These are phyloP conservation scores for Closterium sp. DNA, from an alignment of 139 green algal species.

Conservation along the genomic window DNA sequence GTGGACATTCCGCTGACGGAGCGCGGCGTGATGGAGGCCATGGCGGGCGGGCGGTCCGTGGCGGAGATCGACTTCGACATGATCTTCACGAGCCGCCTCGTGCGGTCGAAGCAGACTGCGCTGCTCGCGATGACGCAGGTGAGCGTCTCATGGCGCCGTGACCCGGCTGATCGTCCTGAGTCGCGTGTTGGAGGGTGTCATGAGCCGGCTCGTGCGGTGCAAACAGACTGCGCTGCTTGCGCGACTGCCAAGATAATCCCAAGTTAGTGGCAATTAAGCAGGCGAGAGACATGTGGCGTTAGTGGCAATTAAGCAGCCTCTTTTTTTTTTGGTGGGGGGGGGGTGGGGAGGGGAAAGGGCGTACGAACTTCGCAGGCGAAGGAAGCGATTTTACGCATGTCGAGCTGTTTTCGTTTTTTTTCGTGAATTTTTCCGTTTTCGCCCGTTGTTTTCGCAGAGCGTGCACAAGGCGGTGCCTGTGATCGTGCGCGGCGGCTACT, in stretches of 20 bases:
- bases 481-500: slow-evolving; percentile 45
- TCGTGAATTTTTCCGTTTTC: not conserved
- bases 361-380: too few relatives aligned
- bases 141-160: not conserved
- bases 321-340: too few relatives aligned
- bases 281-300: too few relatives aligned
- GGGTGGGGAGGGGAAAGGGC: too few relatives aligned
- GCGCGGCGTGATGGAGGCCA: slow-evolving; percentile 47
- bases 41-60: slow-evolving; percentile 36
- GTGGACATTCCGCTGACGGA: slow-evolving; percentile 52
- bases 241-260: too few relatives aligned
- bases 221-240: too few relatives aligned
- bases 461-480: slow-evolving; percentile 36
- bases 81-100: slow-evolving; percentile 46
- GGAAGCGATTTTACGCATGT: not conserved
- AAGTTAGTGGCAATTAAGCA: too few relatives aligned
- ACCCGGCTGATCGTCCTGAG: too few relatives aligned
- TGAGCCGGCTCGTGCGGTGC: too few relatives aligned
- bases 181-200: too few relatives aligned
- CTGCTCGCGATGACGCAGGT: slow-evolving; percentile 51
- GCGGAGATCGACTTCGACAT: slow-evolving; percentile 45
- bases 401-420: not conserved
- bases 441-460: slow-evolving; percentile 14
- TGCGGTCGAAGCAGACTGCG: slow-evolving; percentile 42
- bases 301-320: too few relatives aligned